These are phyloP conservation scores for Stachybotrys elegans DNA, from an alignment of 2,329 filamentous ascomycete genomes.

Conservation along the genomic window DNA sequence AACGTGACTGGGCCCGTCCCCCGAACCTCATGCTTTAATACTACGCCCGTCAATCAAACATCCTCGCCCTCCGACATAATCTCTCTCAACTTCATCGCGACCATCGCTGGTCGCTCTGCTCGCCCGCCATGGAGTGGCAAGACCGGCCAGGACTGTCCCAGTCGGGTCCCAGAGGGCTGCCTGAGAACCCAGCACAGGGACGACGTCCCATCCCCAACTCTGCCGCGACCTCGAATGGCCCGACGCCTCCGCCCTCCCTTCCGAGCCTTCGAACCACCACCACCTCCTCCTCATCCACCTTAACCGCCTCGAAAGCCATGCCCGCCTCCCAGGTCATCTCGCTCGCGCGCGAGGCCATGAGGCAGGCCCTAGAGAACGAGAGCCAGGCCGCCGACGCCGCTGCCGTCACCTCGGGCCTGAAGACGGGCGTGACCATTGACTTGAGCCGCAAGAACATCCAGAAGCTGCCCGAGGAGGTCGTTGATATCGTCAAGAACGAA, in stretches of 20 bases:
- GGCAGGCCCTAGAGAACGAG: slow-evolving; percentile 60
- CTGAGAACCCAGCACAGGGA: slow-evolving; percentile 34
- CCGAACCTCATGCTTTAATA: no score
- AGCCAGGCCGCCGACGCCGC: slow-evolving; percentile 57
- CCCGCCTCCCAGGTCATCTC: slow-evolving; percentile 60
- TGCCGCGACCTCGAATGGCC: slow-evolving; percentile 33
- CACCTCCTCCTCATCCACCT: slow-evolving; percentile 38
- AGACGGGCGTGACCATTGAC: slow-evolving; percentile 72
- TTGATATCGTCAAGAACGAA: slow-evolving; percentile 69
- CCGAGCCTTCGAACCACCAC: slow-evolving; percentile 42
- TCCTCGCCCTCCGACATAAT: no score
- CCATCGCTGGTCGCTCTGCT: no score
- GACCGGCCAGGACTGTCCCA: slow-evolving; percentile 23
- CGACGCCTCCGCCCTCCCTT: slow-evolving; percentile 37
- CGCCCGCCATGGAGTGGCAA: slow-evolving; percentile 27
- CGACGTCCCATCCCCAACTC: slow-evolving; percentile 34
- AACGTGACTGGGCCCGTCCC: no score
- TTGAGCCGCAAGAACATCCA: slow-evolving; percentile 71
- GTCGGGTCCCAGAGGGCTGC: slow-evolving; percentile 27
- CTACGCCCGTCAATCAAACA: no score
- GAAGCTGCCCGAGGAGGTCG: slow-evolving; percentile 66
- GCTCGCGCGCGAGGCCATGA: slow-evolving; percentile 63
- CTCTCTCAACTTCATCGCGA: no score
- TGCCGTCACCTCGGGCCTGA: slow-evolving; percentile 53
- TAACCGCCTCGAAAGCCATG: slow-evolving; percentile 47